Conservation (phyloP, 768 basidiomycete species). For the Mycena amicta region DNA sequence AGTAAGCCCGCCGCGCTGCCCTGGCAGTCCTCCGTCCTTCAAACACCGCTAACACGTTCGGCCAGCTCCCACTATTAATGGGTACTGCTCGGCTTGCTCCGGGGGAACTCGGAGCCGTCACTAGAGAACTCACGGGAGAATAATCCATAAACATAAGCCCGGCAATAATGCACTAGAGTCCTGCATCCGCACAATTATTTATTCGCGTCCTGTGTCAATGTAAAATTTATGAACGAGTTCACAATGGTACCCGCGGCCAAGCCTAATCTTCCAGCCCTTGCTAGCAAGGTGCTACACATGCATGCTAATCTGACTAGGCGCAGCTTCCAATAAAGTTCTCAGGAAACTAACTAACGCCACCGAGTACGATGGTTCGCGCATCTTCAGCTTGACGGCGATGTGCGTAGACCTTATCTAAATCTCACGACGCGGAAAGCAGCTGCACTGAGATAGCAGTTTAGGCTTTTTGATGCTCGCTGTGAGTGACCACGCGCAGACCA, state of each 20-base stretch:
- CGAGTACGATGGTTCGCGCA: neutral
- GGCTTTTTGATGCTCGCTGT: no score
- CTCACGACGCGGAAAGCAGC: neutral
- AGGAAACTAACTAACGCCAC: neutral
- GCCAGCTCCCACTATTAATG: slow-evolving; percentile 47
- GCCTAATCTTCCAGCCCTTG: neutral
- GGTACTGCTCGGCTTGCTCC: slow-evolving; percentile 44
- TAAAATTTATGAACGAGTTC: no score
- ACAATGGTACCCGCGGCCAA: no score
- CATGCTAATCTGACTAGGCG: neutral
- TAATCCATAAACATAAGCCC: no score
- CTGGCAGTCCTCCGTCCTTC: neutral
- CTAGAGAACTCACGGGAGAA: slow-evolving; percentile 8
- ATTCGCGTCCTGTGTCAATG: no score
- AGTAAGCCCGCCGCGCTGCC: slow-evolving; percentile 32
- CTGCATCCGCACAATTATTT: neutral
- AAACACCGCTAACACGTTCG: slow-evolving; percentile 1
- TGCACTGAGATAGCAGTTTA: no score
- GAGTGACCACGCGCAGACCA: no score
- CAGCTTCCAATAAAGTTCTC: neutral
- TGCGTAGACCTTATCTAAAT: neutral
- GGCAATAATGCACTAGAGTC: no score
- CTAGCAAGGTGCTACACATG: neutral
- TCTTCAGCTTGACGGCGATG: neutral
- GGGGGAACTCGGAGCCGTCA: slow-evolving; percentile 24